phyloP scores from a whole-genome alignment of 2,329 filamentous ascomycete species.

The Triangularia verruculosa region DNA sequence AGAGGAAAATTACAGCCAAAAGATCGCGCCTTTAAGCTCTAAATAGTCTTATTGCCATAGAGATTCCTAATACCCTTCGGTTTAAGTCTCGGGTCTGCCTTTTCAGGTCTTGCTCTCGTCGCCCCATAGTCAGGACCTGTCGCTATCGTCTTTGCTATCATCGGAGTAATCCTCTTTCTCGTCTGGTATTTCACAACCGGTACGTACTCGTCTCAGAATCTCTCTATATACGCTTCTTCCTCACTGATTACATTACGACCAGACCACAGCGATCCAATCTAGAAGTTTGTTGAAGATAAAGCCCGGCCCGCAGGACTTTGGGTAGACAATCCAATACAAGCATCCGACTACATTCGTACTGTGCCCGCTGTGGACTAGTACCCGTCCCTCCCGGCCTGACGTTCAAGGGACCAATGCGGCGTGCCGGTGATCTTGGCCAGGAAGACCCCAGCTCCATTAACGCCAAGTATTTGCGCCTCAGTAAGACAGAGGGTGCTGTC shows the following conservation, averaged over 20 bases:
- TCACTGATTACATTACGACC: not conserved
- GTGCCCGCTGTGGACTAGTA: not conserved
- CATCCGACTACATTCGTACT: not conserved
- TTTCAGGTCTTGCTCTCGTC: not conserved
- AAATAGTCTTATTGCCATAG: not conserved
- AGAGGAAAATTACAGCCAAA: too few relatives aligned
- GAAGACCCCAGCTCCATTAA: not conserved
- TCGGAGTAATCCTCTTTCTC: not conserved
- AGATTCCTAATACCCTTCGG: not conserved
- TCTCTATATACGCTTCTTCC: not conserved
- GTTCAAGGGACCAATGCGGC: not conserved
- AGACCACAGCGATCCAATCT: not conserved
- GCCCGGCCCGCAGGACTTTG: not conserved
- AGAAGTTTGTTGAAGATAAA: not conserved
- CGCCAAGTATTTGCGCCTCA: not conserved
- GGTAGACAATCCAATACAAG: not conserved
- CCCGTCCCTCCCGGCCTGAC: not conserved
- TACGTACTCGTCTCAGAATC: not conserved
- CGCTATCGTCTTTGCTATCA: not conserved
- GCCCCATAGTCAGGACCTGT: not conserved
- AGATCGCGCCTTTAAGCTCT: not conserved
- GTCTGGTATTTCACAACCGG: not conserved
- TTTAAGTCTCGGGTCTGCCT: not conserved
- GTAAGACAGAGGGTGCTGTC: not conserved
- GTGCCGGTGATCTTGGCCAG: not conserved